A percentile compares a stretch with the other conserved stretches of the same genome.
Evolutionary conservation across 2,329 filamentous ascomycete species (phyloP).

Genomic region (Aspergillus clavatus): DNA sequence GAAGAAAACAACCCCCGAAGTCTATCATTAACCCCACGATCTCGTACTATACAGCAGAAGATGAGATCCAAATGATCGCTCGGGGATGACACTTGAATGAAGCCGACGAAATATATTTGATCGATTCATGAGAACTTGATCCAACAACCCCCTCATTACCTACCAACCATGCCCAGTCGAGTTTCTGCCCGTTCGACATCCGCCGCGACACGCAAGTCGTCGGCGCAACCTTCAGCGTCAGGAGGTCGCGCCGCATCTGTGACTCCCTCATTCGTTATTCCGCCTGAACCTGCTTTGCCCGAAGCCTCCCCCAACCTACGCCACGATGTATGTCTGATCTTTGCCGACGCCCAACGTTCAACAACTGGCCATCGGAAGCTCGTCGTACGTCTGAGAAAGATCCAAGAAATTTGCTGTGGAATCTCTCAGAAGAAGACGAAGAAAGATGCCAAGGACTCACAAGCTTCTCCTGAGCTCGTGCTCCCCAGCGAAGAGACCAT

Average conservation of each 20-base stretch:
- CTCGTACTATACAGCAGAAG: background rate
- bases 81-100: slow-evolving; percentile 12
- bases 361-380: slow-evolving; percentile 88
- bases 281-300: slow-evolving; percentile 55
- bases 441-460: slow-evolving; percentile 43
- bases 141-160: slow-evolving; percentile 13
- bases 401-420: slow-evolving; percentile 76
- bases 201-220: slow-evolving; percentile 36
- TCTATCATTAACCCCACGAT: slow-evolving; percentile 1
- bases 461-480: slow-evolving; percentile 46
- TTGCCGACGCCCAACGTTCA: slow-evolving; percentile 79
- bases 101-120: slow-evolving; percentile 4
- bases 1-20: slow-evolving; percentile 6
- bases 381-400: slow-evolving; percentile 78
- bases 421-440: slow-evolving; percentile 44
- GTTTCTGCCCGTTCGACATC: slow-evolving; percentile 36
- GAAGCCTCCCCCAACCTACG: slow-evolving; percentile 55
- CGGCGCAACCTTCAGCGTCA: slow-evolving; percentile 68
- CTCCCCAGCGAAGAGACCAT: slow-evolving; percentile 58
- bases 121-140: slow-evolving; percentile 1
- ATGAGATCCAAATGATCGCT: slow-evolving; percentile 1
- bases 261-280: slow-evolving; percentile 45
- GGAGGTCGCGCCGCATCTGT: slow-evolving; percentile 69
- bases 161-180: slow-evolving; percentile 37
- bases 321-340: slow-evolving; percentile 66